Percentiles rank a stretch among this genome's conserved stretches.
Evolutionary conservation across 176 grass and related monocot species (phyloP).

Genomic region (Eleusine coracana): DNA sequence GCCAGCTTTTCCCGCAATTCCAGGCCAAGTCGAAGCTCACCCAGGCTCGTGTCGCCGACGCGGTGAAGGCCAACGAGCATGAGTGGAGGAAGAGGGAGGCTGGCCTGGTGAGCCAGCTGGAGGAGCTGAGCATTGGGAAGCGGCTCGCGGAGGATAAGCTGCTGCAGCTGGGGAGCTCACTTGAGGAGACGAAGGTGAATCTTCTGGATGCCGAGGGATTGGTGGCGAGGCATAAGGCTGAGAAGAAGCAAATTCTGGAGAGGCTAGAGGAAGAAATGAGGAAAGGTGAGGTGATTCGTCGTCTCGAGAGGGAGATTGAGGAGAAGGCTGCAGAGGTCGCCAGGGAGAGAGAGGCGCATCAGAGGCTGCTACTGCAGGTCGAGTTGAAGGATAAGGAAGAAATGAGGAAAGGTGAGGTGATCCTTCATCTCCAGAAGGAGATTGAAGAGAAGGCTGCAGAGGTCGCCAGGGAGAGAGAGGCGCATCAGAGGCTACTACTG

Average conservation of each 20-base stretch:
- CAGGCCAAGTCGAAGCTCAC: conserved; percentile 59
- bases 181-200: conserved; percentile 49
- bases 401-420: conserved; percentile 36
- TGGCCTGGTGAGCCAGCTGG: conserved; percentile 46
- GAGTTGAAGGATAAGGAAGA: conserved; percentile 36
- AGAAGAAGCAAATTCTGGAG: conserved; percentile 53
- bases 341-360: conserved; percentile 55
- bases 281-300: conserved; percentile 33
- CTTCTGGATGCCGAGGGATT: conserved; percentile 33
- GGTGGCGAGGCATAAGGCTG: conserved; percentile 11
- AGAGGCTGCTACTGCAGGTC: conserved; percentile 47
- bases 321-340: conserved; percentile 48
- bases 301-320: conserved; percentile 47
- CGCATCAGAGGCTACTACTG: conserved; percentile 39
- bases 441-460: conserved; percentile 49
- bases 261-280: conserved; percentile 43
- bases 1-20: conserved; percentile 77
- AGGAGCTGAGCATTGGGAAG: conserved; percentile 51
- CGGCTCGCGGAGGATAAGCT: conserved; percentile 36
- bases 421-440: conserved; percentile 40
- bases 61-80: conserved; percentile 45
- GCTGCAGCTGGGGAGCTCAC: conserved; percentile 41
- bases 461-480: conserved; percentile 43
- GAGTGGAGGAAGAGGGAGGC: conserved; percentile 71
- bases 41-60: conserved; percentile 37